Base-by-base conservation (phyloP, 345 rosid species). In the Salix arbutifolia region DNA sequence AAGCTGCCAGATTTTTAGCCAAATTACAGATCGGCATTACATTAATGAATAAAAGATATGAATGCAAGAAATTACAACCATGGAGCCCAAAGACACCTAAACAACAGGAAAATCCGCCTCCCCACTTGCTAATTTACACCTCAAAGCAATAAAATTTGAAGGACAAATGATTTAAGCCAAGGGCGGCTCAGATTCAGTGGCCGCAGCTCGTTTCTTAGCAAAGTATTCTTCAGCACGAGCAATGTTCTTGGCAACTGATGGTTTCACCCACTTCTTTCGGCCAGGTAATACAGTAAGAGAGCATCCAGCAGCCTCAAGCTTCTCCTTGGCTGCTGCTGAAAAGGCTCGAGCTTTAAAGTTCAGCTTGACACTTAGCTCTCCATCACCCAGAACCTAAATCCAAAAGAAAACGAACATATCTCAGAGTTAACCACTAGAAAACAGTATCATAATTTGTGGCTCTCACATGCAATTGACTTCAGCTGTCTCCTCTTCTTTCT, bases 181-280 rank as follows among this genome's bases (percentile, higher is more conserved):
- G 56, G 89, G 75, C 38, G 89, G 80, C 38, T 85, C 89, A 0
- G 91, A 61, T 73, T 80, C 84, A 44, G 78, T 69, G 21, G 88
- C 86, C 0, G 89, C 91, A 42, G 97, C 97, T 83, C 83, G 87
- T 83, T 93, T 93, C 90, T 89, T 90, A 40, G 97, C 97, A 48
- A 91, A 95, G 87, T 91, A 95, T 71, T 89, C 96, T 17, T 91
- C 93, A 9, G 97, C 97, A 68, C 97, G 79, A 7, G 97, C 93
- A 7, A 87, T 85, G 79, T 95, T 91, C 90, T 91, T 95, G 0
- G 88, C 87, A 66, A 93, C 97, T 2, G 97, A 87, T 62, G 94
- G 96, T 78, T 91, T 91, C 6, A 95, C 88, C 97, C 97, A 93
- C 83, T 91, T 95, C 93, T 90, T 95, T 42, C 93, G 88, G 71